Evolutionary conservation across 176 grass and related monocot genomes (phyloP).

Genomic region (Bothriochloa decipiens): DNA sequence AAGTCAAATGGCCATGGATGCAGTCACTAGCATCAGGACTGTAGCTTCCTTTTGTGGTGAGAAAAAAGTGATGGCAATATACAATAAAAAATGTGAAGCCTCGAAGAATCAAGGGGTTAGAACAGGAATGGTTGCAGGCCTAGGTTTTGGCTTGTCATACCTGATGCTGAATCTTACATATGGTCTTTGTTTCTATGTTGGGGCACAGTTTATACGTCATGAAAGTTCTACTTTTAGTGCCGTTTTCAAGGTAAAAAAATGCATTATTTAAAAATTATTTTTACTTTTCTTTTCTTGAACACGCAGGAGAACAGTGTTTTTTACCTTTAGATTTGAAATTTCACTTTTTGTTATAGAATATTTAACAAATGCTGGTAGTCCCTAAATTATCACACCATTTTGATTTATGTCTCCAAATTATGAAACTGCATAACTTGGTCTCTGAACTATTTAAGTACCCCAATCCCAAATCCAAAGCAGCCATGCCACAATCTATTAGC

Average conservation of each 20-base stretch:
- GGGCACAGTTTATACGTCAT: conserved; percentile 56
- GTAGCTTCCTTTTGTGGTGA: conserved; percentile 71
- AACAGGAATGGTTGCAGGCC: conserved; percentile 59
- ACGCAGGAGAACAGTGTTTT: no score
- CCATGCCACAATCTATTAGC: no score
- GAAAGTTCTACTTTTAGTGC: conserved; percentile 44
- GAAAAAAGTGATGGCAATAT: conserved; percentile 59
- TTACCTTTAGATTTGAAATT: no score
- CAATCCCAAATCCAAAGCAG: no score
- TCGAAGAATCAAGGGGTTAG: conserved; percentile 60
- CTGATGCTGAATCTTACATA: conserved; percentile 59
- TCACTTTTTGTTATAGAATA: no score
- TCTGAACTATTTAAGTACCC: no score
- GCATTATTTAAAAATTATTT: background rate
- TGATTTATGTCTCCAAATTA: no score
- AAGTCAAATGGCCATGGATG: conserved; percentile 72
- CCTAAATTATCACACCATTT: no score
- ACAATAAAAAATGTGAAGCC: conserved; percentile 64
- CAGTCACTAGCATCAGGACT: conserved; percentile 68
- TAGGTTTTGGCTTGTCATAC: conserved; percentile 75
- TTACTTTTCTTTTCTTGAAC: background rate
- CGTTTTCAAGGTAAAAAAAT: conserved; percentile 67
- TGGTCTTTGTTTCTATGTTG: conserved; percentile 74
- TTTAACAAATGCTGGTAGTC: no score
- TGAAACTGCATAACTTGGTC: no score